A percentile compares a stretch with the other conserved stretches of the same genome.
Conservation (phyloP, 306 rosid species). For the Cicer bijugum region DNA sequence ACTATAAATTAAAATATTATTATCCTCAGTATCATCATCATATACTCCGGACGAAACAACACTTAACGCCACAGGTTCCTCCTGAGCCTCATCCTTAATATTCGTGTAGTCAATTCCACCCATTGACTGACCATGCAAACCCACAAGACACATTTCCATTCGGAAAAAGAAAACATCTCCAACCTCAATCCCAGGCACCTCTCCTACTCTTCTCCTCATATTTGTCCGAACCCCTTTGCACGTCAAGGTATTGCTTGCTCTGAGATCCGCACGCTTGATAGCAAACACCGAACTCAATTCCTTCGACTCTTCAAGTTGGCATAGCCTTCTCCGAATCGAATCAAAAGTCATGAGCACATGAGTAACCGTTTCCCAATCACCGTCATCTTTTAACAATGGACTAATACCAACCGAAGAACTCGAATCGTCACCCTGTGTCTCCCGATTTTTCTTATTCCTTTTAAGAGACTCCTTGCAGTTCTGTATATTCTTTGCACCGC, state of each 20-base stretch:
- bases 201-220: conserved; percentile 58
- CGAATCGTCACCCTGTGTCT: background rate
- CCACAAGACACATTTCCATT: conserved; percentile 64
- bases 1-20: conserved; percentile 62
- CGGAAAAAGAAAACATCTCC: conserved; percentile 72
- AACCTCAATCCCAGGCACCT: conserved; percentile 65
- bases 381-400: conserved; percentile 46
- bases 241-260: conserved; percentile 57
- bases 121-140: conserved; percentile 72
- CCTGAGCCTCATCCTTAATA: conserved; percentile 49
- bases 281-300: conserved; percentile 19
- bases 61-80: conserved; percentile 65
- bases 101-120: conserved; percentile 66
- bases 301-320: conserved; percentile 65
- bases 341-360: conserved; percentile 57
- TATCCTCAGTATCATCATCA: conserved; percentile 56
- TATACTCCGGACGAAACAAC: conserved; percentile 72
- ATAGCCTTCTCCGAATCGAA: conserved; percentile 63
- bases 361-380: conserved; percentile 50
- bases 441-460: conserved; percentile 45
- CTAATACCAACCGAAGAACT: conserved; percentile 39
- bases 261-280: conserved; percentile 61
- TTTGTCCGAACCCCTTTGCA: conserved; percentile 58
- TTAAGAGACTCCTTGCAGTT: conserved; percentile 45
- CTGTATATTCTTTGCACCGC: background rate